A percentile compares a stretch with the other conserved stretches of the same genome.
phyloP scores from a whole-genome alignment of 495 filamentous ascomycete species.

The Darksidea phi region DNA sequence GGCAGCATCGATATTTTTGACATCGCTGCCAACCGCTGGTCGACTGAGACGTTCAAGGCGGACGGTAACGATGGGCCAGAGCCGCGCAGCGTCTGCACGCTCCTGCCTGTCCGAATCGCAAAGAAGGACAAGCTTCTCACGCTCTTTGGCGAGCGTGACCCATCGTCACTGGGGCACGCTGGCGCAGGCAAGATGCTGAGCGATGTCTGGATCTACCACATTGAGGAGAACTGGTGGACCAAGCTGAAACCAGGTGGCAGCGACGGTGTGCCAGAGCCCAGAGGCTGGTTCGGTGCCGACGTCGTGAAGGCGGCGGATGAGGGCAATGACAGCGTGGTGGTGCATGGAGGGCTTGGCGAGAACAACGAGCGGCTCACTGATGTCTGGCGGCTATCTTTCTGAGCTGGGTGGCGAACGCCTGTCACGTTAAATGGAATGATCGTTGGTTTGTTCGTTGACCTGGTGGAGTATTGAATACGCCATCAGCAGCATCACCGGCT shows the following conservation, averaged over 20 bases:
- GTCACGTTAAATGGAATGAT: no score
- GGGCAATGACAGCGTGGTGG: constrained; percentile 40
- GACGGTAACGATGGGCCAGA: constrained; percentile 46
- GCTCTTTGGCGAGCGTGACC: constrained; percentile 65
- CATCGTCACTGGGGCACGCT: constrained; percentile 61
- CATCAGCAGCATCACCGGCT: no score
- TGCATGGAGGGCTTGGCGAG: constrained; percentile 52
- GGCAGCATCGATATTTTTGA: constrained; percentile 61
- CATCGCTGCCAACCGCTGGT: constrained; percentile 45
- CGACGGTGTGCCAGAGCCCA: constrained; percentile 40
- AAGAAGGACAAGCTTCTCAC: constrained; percentile 63
- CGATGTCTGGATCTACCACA: constrained; percentile 74
- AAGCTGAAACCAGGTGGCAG: constrained; percentile 52
- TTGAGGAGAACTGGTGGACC: constrained; percentile 54
- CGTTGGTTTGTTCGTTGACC: no score
- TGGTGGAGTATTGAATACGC: no score
- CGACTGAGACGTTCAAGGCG: constrained; percentile 47
- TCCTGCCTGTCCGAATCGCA: constrained; percentile 51
- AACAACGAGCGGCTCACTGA: constrained; percentile 51
- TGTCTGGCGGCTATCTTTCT: constrained; percentile 42
- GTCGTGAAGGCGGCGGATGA: constrained; percentile 16
- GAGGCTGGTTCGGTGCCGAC: constrained; percentile 48
- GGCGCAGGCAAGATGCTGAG: constrained; percentile 65
- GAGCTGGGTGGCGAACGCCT: background rate
- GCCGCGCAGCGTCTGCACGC: constrained; percentile 49